These are phyloP conservation scores for Taiozyma sp. DNA, from an alignment of 1,139 yeast genomes.

Conservation along the genomic window DNA sequence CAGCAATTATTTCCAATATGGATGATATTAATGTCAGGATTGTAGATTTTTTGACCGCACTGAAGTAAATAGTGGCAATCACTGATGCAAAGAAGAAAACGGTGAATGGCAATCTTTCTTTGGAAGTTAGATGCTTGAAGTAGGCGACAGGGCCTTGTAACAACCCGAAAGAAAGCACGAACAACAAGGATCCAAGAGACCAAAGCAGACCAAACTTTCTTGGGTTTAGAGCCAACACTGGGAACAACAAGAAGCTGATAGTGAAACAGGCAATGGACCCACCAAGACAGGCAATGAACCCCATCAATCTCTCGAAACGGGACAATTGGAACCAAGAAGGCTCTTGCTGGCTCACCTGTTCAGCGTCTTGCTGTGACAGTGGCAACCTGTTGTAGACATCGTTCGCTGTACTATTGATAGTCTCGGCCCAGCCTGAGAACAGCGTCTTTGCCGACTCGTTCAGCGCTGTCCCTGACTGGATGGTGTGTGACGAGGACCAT, in stretches of 20 bases:
- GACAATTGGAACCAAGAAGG: constrained; percentile 58
- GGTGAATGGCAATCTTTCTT: constrained; percentile 75
- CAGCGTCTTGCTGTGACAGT: constrained; percentile 42
- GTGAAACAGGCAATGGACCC: constrained; percentile 79
- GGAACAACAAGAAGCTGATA: constrained; percentile 77
- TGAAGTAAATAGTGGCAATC: constrained; percentile 54
- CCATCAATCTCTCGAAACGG: constrained; percentile 72
- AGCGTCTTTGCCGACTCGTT: constrained; percentile 30
- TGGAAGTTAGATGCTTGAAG: constrained; percentile 64
- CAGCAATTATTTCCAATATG: constrained; percentile 74
- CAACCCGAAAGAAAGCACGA: constrained; percentile 85
- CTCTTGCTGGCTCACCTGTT: constrained; percentile 38
- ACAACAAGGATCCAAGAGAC: constrained; percentile 86
- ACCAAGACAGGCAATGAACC: constrained; percentile 70
- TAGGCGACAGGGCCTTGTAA: constrained; percentile 89
- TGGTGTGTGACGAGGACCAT: constrained; percentile 30
- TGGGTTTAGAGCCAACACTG: constrained; percentile 85
- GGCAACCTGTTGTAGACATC: constrained; percentile 50
- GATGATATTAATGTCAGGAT: constrained; percentile 73
- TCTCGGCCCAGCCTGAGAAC: constrained; percentile 34
- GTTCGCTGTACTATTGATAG: constrained; percentile 35
- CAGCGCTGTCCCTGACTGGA: constrained; percentile 23
- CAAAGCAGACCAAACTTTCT: constrained; percentile 86
- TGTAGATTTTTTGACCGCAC: constrained; percentile 58
- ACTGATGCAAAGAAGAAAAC: constrained; percentile 74